Evolutionary conservation across 306 rosid species (phyloP).

Genomic region (Malus sieversii): DNA sequence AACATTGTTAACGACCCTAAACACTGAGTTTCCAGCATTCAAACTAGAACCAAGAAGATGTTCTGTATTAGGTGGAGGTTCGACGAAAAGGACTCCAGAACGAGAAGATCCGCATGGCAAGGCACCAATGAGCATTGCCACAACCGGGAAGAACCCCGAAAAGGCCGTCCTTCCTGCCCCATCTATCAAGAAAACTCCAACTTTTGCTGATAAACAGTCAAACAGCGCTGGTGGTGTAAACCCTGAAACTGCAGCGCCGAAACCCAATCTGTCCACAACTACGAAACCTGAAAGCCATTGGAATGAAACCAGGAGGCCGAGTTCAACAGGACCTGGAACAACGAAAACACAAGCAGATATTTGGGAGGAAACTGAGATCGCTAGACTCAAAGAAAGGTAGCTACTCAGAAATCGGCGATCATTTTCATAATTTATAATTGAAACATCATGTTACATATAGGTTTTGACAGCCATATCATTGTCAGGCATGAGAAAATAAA

Average conservation of each 20-base stretch:
- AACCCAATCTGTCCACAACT: constrained; percentile 13
- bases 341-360: constrained; percentile 37
- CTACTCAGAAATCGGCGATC: background rate
- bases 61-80: constrained; percentile 31
- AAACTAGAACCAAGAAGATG: background rate
- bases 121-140: constrained; percentile 16
- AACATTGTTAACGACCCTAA: background rate
- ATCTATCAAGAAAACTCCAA: constrained; percentile 24
- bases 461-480: constrained; percentile 12
- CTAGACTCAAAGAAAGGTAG: constrained; percentile 52
- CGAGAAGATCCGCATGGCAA: constrained; percentile 28
- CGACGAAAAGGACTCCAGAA: constrained; percentile 11
- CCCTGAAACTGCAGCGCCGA: constrained; percentile 28
- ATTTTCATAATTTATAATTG: background rate
- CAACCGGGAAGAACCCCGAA: constrained; percentile 23
- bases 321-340: constrained; percentile 10
- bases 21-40: background rate
- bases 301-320: constrained; percentile 13
- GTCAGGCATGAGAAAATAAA: constrained; percentile 50
- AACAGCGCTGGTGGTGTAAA: background rate
- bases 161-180: constrained; percentile 21
- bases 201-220: constrained; percentile 19
- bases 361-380: constrained; percentile 61
- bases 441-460: background rate
- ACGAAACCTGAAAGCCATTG: constrained; percentile 8